These are phyloP conservation scores for Cladophialophora psammophila DNA, from an alignment of 2,329 filamentous ascomycete species.

Conservation along the genomic window DNA sequence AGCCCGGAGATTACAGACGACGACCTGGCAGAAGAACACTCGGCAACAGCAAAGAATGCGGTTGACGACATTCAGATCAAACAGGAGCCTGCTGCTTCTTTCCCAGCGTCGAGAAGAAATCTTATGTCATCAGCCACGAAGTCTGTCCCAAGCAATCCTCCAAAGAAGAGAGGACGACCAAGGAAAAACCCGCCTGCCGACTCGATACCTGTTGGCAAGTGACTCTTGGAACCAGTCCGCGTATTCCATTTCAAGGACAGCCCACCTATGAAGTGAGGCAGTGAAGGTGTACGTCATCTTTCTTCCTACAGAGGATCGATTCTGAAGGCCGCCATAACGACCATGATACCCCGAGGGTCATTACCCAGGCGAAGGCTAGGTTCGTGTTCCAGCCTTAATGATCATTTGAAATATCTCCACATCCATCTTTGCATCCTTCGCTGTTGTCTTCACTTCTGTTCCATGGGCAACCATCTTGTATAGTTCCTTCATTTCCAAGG, in stretches of 20 bases:
- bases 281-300: not conserved
- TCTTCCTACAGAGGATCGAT: not conserved
- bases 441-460: conserved; percentile 52
- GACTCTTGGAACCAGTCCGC: not conserved
- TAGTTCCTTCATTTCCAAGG: conserved; percentile 52
- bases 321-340: not conserved
- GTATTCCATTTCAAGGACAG: not conserved
- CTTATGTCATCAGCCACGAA: conserved; percentile 1
- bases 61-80: conserved; percentile 23
- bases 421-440: conserved; percentile 53
- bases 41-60: conserved; percentile 4
- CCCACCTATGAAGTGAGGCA: not conserved
- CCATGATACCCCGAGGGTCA: not conserved
- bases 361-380: not conserved
- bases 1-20: conserved; percentile 34
- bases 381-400: conserved; percentile 42
- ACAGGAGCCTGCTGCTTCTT: conserved; percentile 26
- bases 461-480: conserved; percentile 49
- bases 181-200: conserved; percentile 23
- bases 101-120: conserved; percentile 3
- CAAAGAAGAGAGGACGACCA: conserved; percentile 35
- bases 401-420: conserved; percentile 50
- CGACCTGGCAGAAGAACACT: conserved; percentile 27
- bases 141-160: conserved; percentile 4
- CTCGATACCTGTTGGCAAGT: conserved; percentile 1